These are phyloP conservation scores for Fusarium concolor DNA, from an alignment of 2,329 filamentous ascomycete species.

Conservation along the genomic window DNA sequence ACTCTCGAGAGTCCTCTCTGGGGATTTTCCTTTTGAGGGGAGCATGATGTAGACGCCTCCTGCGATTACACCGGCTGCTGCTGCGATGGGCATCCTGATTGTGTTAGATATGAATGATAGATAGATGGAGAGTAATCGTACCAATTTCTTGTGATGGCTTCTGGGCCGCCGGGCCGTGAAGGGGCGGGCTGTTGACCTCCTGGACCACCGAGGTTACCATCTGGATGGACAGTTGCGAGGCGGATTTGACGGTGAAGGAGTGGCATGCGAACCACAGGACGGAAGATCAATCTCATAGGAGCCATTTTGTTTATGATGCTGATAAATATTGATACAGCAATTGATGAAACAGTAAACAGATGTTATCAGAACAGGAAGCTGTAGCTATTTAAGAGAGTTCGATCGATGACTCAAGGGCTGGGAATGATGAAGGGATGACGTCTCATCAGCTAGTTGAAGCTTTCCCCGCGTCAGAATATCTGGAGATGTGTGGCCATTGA, in stretches of 20 bases:
- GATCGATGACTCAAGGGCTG: conserved; percentile 21
- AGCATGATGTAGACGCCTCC: conserved; percentile 48
- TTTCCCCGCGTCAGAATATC: conserved; percentile 16
- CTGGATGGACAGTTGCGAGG: conserved; percentile 3
- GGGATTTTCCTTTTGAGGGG: conserved; percentile 24
- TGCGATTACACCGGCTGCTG: conserved; percentile 42
- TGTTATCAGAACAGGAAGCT: not conserved
- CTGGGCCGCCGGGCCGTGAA: conserved; percentile 44
- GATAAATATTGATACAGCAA: not conserved
- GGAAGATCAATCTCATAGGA: conserved; percentile 26
- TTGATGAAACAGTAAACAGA: not conserved
- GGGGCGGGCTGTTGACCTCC: conserved; percentile 50
- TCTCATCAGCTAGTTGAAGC: conserved; percentile 10
- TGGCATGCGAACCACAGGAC: conserved; percentile 37
- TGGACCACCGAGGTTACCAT: conserved; percentile 48
- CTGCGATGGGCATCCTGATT: conserved; percentile 47
- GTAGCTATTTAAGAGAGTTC: conserved; percentile 4
- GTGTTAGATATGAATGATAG: not conserved
- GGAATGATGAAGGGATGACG: conserved; percentile 42
- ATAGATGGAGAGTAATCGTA: conserved; percentile 3
- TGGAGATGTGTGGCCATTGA: conserved; percentile 5
- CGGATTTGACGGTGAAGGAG: conserved; percentile 40
- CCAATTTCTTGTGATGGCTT: conserved; percentile 50
- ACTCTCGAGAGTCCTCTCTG: conserved; percentile 20
- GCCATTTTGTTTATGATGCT: conserved; percentile 14